phyloP scores from a whole-genome alignment of 306 rosid species.

The Phaseolus lunatus region DNA sequence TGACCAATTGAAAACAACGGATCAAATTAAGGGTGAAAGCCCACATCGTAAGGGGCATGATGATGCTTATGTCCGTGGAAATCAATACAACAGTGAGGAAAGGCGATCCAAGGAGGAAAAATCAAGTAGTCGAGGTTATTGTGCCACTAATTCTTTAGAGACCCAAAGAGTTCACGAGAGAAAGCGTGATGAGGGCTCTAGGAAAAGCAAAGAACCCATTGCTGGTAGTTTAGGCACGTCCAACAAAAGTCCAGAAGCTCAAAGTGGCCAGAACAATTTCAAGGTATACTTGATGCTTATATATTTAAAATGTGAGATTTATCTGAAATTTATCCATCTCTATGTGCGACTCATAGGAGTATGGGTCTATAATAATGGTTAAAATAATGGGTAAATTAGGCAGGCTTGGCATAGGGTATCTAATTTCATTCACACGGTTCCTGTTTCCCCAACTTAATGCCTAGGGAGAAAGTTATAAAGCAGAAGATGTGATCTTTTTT shows the following conservation, averaged over 20 bases:
- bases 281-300: constrained; percentile 68
- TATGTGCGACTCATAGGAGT: constrained; percentile 29
- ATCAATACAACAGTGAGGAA: constrained; percentile 70
- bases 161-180: constrained; percentile 64
- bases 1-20: constrained; percentile 83
- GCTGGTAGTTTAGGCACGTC: constrained; percentile 57
- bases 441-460: too few species aligned
- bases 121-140: constrained; percentile 77
- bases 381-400: constrained; percentile 22
- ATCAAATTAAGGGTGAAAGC: constrained; percentile 70
- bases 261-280: constrained; percentile 67
- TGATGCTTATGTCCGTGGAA: constrained; percentile 69
- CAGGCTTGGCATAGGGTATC: constrained; percentile 4
- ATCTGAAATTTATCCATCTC: constrained; percentile 37
- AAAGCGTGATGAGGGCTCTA: constrained; percentile 75
- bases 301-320: constrained; percentile 29
- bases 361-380: constrained; percentile 31
- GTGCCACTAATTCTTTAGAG: constrained; percentile 67
- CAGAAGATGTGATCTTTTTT: constrained; percentile 2
- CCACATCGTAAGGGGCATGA: constrained; percentile 75
- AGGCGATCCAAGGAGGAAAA: constrained; percentile 81
- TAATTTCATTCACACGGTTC: not conserved
- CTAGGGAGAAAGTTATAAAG: constrained; percentile 13
- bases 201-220: constrained; percentile 79
- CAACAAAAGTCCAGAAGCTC: constrained; percentile 77